Conservation (phyloP, 225 moss, liverwort and hornwort species). For the Pleurozium schreberi region DNA sequence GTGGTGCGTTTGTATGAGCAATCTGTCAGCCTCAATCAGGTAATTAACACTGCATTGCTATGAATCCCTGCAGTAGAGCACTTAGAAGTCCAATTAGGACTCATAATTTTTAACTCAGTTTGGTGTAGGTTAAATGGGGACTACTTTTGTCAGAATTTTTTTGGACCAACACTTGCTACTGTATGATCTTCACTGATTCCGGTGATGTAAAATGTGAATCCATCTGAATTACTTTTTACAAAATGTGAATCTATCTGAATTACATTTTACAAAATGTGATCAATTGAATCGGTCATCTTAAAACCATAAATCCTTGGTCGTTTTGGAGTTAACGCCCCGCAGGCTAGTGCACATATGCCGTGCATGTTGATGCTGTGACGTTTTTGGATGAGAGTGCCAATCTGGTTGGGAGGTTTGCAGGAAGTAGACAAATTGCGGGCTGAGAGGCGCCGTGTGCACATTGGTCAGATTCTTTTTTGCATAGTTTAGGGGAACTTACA, state of each 20-base stretch:
- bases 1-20: constrained; percentile 92
- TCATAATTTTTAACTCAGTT: not conserved
- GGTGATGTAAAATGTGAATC: not conserved
- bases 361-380: not conserved
- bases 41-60: not conserved
- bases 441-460: constrained; percentile 26
- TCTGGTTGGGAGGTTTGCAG: constrained; percentile 24
- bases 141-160: not conserved
- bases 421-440: constrained; percentile 92
- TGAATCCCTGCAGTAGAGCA: not conserved
- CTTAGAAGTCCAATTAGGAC: not conserved
- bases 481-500: not conserved
- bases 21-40: constrained; percentile 64
- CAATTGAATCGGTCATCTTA: not conserved
- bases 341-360: not conserved
- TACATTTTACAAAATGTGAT: not conserved
- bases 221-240: not conserved
- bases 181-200: not conserved
- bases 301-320: not conserved
- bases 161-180: not conserved
- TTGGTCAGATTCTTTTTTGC: not conserved
- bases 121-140: not conserved
- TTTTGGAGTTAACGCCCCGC: not conserved
- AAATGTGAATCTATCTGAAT: not conserved
- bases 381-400: not conserved